These are phyloP conservation scores for Thoreauomyces humboldtii DNA, from an alignment of 192 early-diverging fungal genomes.

Conservation along the genomic window DNA sequence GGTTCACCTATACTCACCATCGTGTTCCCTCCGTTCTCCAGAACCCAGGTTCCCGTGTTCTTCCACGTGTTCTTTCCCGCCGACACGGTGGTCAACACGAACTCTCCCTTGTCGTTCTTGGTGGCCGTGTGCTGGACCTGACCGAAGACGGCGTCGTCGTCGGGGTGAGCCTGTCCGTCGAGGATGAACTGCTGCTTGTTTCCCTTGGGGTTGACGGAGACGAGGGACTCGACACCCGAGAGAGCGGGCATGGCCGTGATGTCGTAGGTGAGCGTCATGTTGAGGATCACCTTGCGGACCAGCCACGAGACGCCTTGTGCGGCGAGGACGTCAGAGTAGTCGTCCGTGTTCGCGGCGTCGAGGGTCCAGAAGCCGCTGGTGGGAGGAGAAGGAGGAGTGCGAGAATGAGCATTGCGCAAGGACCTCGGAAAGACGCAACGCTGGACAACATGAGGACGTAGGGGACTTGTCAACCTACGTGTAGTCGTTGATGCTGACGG, in stretches of 20 bases:
- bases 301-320: constrained; percentile 24
- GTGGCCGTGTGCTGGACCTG: constrained; percentile 17
- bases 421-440: too few species aligned
- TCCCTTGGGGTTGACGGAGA: constrained; percentile 30
- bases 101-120: constrained; percentile 7
- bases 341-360: constrained; percentile 17
- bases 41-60: constrained; percentile 20
- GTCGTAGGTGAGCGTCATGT: constrained; percentile 31
- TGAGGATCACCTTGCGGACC: constrained; percentile 25
- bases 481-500: too few species aligned
- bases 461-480: too few species aligned
- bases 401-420: too few species aligned
- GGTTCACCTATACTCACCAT: too few species aligned
- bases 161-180: constrained; percentile 10
- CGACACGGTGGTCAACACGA: constrained; percentile 12
- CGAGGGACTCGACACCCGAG: constrained; percentile 1
- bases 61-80: constrained; percentile 28
- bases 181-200: constrained; percentile 14
- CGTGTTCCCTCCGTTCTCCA: constrained; percentile 12
- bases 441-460: too few species aligned
- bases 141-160: constrained; percentile 17
- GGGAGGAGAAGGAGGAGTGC: too few species aligned
- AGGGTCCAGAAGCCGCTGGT: constrained; percentile 28
- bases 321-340: constrained; percentile 25
- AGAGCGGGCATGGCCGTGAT: neutral